Evolutionary conservation across 2,329 filamentous ascomycete genomes (phyloP).

Genomic region (Hypoxylon sp.): DNA sequence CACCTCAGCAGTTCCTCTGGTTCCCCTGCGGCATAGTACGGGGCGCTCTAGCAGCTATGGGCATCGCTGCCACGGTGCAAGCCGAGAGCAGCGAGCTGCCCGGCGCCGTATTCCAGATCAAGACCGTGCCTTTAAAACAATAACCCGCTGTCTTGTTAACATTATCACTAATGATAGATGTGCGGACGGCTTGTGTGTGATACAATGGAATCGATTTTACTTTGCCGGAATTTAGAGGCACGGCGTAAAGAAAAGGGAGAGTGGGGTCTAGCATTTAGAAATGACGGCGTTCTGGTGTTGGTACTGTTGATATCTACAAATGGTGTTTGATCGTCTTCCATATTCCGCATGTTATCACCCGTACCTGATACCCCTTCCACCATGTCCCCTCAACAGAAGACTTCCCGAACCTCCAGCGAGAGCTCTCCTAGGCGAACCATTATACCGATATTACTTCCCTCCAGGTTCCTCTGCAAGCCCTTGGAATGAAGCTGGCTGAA

Average conservation of each 20-base stretch:
- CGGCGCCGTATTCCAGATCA: slow-evolving; percentile 94
- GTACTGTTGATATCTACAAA: slow-evolving; percentile 33
- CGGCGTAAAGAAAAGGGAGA: slow-evolving; percentile 24
- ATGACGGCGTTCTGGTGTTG: slow-evolving; percentile 35
- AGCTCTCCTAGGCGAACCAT: slow-evolving; percentile 12
- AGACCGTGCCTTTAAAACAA: slow-evolving; percentile 77
- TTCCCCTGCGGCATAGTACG: slow-evolving; percentile 95
- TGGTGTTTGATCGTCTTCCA: slow-evolving; percentile 8
- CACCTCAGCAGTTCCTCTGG: slow-evolving; percentile 79
- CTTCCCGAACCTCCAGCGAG: background rate
- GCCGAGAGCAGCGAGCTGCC: slow-evolving; percentile 91
- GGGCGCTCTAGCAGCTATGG: slow-evolving; percentile 91
- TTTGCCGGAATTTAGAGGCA: slow-evolving; percentile 5
- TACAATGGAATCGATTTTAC: background rate
- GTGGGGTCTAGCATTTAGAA: slow-evolving; percentile 31
- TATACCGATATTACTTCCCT: slow-evolving; percentile 19
- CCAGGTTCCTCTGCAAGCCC: slow-evolving; percentile 1
- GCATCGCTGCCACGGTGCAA: slow-evolving; percentile 90
- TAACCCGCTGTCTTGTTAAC: slow-evolving; percentile 7
- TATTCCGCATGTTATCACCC: slow-evolving; percentile 7
- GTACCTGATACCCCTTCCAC: slow-evolving; percentile 18
- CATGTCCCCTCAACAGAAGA: slow-evolving; percentile 8
- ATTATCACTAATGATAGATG: background rate
- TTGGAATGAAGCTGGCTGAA: slow-evolving; percentile 23
- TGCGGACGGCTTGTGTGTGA: background rate